Conservation (phyloP, 2,329 filamentous ascomycete genomes). For the Fusarium gaditjirri region DNA sequence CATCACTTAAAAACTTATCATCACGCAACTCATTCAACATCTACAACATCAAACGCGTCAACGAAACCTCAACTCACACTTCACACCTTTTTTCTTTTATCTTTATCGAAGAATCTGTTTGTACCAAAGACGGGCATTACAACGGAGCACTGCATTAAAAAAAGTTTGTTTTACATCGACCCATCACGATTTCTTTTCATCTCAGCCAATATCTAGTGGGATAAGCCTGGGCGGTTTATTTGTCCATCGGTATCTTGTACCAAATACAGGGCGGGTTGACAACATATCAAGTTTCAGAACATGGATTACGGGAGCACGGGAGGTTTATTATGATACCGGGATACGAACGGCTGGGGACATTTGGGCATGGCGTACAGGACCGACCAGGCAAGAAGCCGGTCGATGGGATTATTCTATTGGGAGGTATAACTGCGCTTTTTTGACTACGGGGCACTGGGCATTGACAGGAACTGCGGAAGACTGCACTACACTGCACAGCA, state of each 20-base stretch:
- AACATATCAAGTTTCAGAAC: constrained; percentile 48
- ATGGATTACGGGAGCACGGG: constrained; percentile 50
- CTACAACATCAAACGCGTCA: constrained; percentile 33
- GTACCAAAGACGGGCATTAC: constrained; percentile 60
- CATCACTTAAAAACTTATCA: constrained; percentile 25
- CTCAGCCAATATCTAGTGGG: constrained; percentile 29
- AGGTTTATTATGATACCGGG: constrained; percentile 48
- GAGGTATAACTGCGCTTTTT: constrained; percentile 41
- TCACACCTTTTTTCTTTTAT: constrained; percentile 38
- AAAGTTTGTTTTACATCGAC: constrained; percentile 46
- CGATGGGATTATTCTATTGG: constrained; percentile 37
- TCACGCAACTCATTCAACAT: constrained; percentile 49
- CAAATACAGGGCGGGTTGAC: constrained; percentile 48
- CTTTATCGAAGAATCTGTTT: constrained; percentile 48
- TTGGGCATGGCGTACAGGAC: constrained; percentile 43
- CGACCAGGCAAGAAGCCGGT: constrained; percentile 42
- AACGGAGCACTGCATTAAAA: constrained; percentile 63
- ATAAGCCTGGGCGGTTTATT: constrained; percentile 41
- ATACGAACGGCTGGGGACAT: constrained; percentile 43
- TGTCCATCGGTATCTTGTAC: constrained; percentile 45
- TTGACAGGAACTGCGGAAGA: constrained; percentile 44
- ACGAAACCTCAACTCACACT: constrained; percentile 31
- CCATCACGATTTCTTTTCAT: constrained; percentile 37
- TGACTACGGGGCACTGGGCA: constrained; percentile 35
- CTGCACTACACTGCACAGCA: constrained; percentile 44